Conservation (phyloP, 2,329 filamentous ascomycete species). For the Nannizzia gypsea region DNA sequence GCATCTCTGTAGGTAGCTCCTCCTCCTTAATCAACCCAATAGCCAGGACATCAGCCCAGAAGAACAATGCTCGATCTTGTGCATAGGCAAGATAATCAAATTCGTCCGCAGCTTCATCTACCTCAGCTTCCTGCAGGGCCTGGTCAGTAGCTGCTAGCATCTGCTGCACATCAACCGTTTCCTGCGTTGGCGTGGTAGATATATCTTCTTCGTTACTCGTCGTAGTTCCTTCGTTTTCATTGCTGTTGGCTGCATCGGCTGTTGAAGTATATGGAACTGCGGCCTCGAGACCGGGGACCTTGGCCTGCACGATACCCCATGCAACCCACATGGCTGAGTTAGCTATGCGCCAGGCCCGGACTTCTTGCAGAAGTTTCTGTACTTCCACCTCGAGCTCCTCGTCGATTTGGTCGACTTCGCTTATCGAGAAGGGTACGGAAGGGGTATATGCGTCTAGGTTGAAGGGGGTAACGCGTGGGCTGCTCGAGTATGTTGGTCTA, state of each 20-base stretch:
- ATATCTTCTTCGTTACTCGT: neutral
- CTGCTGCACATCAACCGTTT: slow-evolving; percentile 13
- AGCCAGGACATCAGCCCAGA: slow-evolving; percentile 79
- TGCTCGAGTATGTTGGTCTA: slow-evolving; percentile 21
- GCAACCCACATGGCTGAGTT: slow-evolving; percentile 87
- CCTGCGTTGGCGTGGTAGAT: slow-evolving; percentile 11
- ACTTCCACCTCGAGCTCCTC: slow-evolving; percentile 56
- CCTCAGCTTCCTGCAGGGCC: slow-evolving; percentile 26
- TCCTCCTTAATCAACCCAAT: slow-evolving; percentile 63
- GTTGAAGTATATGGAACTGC: slow-evolving; percentile 15
- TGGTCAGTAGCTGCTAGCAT: slow-evolving; percentile 19
- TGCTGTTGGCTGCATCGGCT: slow-evolving; percentile 7
- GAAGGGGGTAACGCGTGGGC: slow-evolving; percentile 46
- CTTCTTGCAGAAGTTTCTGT: slow-evolving; percentile 61
- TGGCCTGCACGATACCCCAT: slow-evolving; percentile 94
- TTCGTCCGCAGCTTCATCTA: slow-evolving; percentile 52
- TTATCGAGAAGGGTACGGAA: slow-evolving; percentile 24
- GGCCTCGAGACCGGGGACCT: slow-evolving; percentile 59
- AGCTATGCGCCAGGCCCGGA: slow-evolving; percentile 71
- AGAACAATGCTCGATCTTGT: slow-evolving; percentile 80
- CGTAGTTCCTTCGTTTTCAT: no score
- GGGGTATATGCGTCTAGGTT: slow-evolving; percentile 65
- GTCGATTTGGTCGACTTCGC: slow-evolving; percentile 52
- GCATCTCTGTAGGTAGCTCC: slow-evolving; percentile 61
- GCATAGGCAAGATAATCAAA: slow-evolving; percentile 92